phyloP scores from a whole-genome alignment of 352 stramenopile genomes.

The Phytophthora gonapodyides region DNA sequence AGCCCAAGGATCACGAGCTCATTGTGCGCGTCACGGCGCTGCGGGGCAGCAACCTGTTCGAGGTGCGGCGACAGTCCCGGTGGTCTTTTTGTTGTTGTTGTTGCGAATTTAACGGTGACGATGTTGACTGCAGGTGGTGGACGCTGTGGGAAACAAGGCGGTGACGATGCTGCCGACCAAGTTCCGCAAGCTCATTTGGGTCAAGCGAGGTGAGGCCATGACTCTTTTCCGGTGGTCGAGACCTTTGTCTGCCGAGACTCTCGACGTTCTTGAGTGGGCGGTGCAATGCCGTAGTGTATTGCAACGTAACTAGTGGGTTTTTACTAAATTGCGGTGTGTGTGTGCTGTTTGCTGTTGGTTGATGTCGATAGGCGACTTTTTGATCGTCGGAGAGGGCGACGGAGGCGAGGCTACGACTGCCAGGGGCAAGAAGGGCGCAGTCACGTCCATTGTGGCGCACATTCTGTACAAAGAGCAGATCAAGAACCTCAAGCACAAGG shows the following conservation, averaged over 20 bases:
- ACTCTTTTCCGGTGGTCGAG: not conserved
- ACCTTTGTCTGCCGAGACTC: not conserved
- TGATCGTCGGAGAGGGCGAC: constrained; percentile 92
- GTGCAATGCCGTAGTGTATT: not conserved
- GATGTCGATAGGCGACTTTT: constrained; percentile 87
- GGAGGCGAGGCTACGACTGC: constrained; percentile 68
- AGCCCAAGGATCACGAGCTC: constrained; percentile 89
- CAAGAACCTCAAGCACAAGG: constrained; percentile 95
- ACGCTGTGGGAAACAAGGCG: constrained; percentile 54
- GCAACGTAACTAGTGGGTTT: no score
- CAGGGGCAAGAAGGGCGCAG: constrained; percentile 86
- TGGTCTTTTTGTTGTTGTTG: not conserved
- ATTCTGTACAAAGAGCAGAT: constrained; percentile 99
- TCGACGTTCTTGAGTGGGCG: not conserved
- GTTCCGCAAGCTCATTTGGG: constrained; percentile 99
- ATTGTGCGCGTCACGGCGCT: constrained; percentile 93
- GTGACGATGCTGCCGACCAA: constrained; percentile 97
- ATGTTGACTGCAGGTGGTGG: constrained; percentile 50
- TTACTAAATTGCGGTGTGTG: not conserved
- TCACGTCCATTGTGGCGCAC: constrained; percentile 93
- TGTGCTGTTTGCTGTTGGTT: constrained; percentile 5
- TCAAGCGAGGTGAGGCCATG: constrained; percentile 85
- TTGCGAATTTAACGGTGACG: not conserved
- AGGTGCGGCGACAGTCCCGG: constrained; percentile 61
- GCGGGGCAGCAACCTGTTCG: constrained; percentile 96